Percentiles rank a stretch among this genome's conserved stretches.
Conservation (phyloP, 495 filamentous ascomycete genomes). For the Annulohypoxylon stygium region DNA sequence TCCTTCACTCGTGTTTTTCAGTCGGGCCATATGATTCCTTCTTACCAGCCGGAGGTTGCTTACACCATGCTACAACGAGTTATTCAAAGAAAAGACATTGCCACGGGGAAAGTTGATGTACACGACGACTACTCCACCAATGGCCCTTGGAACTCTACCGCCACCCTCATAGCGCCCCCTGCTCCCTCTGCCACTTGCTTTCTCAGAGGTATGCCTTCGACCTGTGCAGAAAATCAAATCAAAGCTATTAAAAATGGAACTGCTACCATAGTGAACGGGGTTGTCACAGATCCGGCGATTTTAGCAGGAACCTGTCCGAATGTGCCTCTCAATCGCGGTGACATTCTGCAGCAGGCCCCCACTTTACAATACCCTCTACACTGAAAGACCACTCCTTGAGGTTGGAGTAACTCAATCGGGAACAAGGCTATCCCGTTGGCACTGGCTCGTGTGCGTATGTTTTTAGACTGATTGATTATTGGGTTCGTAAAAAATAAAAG, state of each 20-base stretch:
- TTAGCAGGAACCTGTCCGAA: too few species aligned
- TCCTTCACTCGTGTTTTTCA: slow-evolving; percentile 71
- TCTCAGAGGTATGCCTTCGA: slow-evolving; percentile 29
- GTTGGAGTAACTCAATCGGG: too few species aligned
- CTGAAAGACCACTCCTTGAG: too few species aligned
- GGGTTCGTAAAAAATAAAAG: too few species aligned
- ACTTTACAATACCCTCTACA: too few species aligned
- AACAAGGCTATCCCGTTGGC: too few species aligned
- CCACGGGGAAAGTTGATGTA: slow-evolving; percentile 62
- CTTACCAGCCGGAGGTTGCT: slow-evolving; percentile 58
- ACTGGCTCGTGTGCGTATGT: too few species aligned
- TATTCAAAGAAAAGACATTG: slow-evolving; percentile 66
- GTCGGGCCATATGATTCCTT: slow-evolving; percentile 72
- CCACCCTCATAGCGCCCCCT: slow-evolving; percentile 12
- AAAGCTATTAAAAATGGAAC: slow-evolving; percentile 22
- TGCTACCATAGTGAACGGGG: slow-evolving; percentile 32
- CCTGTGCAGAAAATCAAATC: slow-evolving; percentile 41
- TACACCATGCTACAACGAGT: slow-evolving; percentile 60
- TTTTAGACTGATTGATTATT: too few species aligned
- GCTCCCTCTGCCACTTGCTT: slow-evolving; percentile 28
- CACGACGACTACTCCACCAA: slow-evolving; percentile 20
- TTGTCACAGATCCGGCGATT: background rate
- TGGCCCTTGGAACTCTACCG: slow-evolving; percentile 15
- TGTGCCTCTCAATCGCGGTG: too few species aligned
- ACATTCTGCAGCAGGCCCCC: too few species aligned